Percentiles rank a stretch among this genome's conserved stretches.
These are phyloP conservation scores for Hyparrhenia diplandra DNA, from an alignment of 176 grass and related monocot species.

Conservation along the genomic window DNA sequence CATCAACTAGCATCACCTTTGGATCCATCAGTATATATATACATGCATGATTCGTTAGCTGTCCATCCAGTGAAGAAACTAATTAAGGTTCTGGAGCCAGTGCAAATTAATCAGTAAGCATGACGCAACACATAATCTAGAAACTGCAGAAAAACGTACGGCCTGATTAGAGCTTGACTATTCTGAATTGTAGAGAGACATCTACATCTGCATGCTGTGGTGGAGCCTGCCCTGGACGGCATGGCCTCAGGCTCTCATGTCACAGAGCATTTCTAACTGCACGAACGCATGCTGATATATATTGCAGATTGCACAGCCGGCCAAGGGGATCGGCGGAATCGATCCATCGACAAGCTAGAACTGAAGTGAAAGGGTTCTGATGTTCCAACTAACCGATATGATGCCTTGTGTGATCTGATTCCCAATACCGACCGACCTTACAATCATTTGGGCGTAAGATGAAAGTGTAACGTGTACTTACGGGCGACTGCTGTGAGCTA, in stretches of 20 bases:
- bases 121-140: too few relatives aligned
- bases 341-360: background rate
- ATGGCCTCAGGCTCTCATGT: too few relatives aligned
- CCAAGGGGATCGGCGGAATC: too few relatives aligned
- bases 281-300: too few relatives aligned
- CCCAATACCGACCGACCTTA: background rate
- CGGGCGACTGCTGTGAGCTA: background rate
- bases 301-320: too few relatives aligned
- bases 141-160: too few relatives aligned
- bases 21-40: background rate
- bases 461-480: background rate
- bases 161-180: too few relatives aligned
- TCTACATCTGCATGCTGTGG: too few relatives aligned
- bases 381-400: background rate
- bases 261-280: background rate
- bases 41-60: background rate
- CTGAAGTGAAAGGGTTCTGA: background rate
- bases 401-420: background rate
- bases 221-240: too few relatives aligned
- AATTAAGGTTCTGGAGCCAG: too few relatives aligned
- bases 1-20: background rate
- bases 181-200: too few relatives aligned
- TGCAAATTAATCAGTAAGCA: background rate
- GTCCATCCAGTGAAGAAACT: background rate
- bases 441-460: conserved; percentile 7